Evolutionary conservation across 176 grass and related monocot species (phyloP).

Genomic region (Secale cereale): DNA sequence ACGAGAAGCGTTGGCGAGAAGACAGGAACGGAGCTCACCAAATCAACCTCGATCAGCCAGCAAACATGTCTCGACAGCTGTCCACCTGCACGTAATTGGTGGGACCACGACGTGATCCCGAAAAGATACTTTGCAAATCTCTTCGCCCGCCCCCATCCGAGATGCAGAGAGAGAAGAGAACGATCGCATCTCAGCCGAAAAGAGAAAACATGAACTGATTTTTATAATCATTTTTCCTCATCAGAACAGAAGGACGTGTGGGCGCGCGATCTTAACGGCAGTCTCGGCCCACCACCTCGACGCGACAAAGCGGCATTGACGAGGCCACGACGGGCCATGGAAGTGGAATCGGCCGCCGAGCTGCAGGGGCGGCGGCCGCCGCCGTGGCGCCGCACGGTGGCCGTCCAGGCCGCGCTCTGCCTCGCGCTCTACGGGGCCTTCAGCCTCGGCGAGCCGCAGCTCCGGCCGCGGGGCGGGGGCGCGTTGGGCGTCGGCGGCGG

Average conservation of each 20-base stretch:
- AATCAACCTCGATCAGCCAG: background rate
- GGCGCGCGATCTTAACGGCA: background rate
- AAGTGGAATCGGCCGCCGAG: background rate
- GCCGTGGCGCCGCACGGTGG: conserved; percentile 55
- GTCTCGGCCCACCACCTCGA: background rate
- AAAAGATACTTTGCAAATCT: too few species aligned
- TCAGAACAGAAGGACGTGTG: background rate
- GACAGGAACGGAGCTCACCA: background rate
- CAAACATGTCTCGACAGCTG: background rate
- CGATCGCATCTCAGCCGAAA: too few species aligned
- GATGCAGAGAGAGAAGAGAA: too few species aligned
- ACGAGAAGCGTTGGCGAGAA: background rate
- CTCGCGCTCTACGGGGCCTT: conserved; percentile 82
- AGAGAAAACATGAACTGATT: too few species aligned
- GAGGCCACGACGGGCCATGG: conserved; percentile 20
- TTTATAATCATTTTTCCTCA: too few species aligned
- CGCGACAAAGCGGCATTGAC: background rate
- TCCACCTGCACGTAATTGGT: background rate
- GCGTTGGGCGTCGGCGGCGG: background rate
- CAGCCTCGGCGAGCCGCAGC: conserved; percentile 53
- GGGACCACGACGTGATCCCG: too few species aligned
- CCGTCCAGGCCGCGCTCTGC: conserved; percentile 64
- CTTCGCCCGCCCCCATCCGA: too few species aligned
- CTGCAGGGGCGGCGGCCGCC: background rate
- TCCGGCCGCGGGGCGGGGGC: background rate